These are phyloP conservation scores for Myriosclerotinia curreyana DNA, from an alignment of 2,329 filamentous ascomycete genomes.

Conservation along the genomic window DNA sequence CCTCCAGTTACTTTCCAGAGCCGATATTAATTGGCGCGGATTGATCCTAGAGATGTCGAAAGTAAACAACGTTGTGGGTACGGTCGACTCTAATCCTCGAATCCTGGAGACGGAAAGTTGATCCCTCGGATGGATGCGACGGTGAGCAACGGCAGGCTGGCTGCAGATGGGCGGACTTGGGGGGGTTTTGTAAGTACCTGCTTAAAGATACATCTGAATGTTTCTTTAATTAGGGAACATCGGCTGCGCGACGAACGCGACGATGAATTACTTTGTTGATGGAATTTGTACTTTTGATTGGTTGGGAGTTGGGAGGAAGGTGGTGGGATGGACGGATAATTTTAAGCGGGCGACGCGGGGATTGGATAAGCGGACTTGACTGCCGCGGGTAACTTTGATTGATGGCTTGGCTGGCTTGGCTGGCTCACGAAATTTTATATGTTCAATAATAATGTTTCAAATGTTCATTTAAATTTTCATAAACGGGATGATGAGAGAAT, in stretches of 20 bases:
- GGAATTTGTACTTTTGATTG: constrained; percentile 17
- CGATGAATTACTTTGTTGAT: constrained; percentile 18
- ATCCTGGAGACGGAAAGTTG: not conserved
- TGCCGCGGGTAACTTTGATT: not conserved
- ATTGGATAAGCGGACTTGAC: not conserved
- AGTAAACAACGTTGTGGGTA: constrained; percentile 9
- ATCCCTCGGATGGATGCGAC: not conserved
- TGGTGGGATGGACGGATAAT: not conserved
- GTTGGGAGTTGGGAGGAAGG: not conserved
- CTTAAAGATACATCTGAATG: constrained; percentile 5
- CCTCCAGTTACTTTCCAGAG: constrained; percentile 8
- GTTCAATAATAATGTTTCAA: no score
- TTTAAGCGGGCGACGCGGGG: constrained; percentile 14
- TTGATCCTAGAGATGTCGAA: not conserved
- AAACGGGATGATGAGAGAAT: not conserved
- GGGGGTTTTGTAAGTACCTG: not conserved
- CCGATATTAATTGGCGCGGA: constrained; percentile 7
- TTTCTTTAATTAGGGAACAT: constrained; percentile 6
- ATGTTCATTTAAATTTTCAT: no score
- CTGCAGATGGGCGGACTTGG: constrained; percentile 9
- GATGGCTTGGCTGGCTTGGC: not conserved
- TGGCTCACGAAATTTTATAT: not conserved
- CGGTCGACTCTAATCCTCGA: constrained; percentile 8
- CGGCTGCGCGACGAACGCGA: constrained; percentile 23
- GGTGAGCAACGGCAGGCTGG: constrained; percentile 2